Percentiles rank a stretch among this genome's conserved stretches.
Conservation (phyloP, 2,329 filamentous ascomycete species). For the Neofusicoccum cordaticola region DNA sequence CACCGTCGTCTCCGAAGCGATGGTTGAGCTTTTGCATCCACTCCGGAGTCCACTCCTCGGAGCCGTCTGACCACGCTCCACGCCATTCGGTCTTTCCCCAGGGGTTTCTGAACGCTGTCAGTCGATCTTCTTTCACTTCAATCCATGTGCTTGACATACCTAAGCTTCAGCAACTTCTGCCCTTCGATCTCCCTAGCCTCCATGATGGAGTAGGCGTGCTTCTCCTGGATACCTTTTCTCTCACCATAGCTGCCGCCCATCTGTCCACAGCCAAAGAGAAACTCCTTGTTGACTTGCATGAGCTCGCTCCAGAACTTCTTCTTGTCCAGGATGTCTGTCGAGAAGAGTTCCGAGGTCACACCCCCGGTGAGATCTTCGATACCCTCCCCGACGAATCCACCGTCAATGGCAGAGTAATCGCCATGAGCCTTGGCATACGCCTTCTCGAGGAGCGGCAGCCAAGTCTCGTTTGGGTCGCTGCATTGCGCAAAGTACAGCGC, state of each 20-base stretch:
- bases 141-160: conserved; percentile 33
- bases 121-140: conserved; percentile 20
- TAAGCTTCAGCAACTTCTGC: conserved; percentile 59
- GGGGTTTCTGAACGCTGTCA: conserved; percentile 57
- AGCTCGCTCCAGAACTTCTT: conserved; percentile 82
- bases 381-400: conserved; percentile 63
- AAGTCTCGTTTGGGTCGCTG: conserved; percentile 73
- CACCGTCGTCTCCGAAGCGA: conserved; percentile 71
- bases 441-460: conserved; percentile 77
- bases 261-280: conserved; percentile 71
- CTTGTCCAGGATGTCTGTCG: conserved; percentile 69
- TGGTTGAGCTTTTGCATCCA: conserved; percentile 70
- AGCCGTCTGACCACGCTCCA: conserved; percentile 77
- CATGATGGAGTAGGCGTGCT: conserved; percentile 57
- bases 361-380: conserved; percentile 63
- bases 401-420: conserved; percentile 71
- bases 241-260: conserved; percentile 62
- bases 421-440: conserved; percentile 82
- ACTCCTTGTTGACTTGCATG: conserved; percentile 73
- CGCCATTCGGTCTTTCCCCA: conserved; percentile 81
- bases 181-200: conserved; percentile 55
- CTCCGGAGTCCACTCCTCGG: conserved; percentile 77
- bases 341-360: conserved; percentile 65
- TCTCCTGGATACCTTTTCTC: conserved; percentile 41
- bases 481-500: conserved; percentile 77